Conservation (phyloP, 2,329 filamentous ascomycete species). For the Fusarium sp. region DNA sequence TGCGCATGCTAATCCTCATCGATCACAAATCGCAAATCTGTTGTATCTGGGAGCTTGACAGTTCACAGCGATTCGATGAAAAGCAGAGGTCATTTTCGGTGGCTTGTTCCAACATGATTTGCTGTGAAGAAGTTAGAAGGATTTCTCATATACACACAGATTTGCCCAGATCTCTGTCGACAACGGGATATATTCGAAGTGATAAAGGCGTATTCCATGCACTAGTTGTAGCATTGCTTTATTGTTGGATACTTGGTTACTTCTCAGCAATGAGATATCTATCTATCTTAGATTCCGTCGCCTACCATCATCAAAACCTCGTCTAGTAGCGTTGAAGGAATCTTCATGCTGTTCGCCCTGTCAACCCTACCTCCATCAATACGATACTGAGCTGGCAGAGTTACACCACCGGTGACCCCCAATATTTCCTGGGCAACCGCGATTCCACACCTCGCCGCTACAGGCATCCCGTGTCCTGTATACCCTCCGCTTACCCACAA, state of each 20-base stretch:
- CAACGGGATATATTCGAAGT: background rate
- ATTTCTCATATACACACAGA: conserved; percentile 1
- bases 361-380: conserved; percentile 52
- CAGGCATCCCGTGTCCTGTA: conserved; percentile 83
- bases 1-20: conserved; percentile 41
- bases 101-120: background rate
- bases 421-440: conserved; percentile 72
- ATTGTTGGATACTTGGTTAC: background rate
- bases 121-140: background rate
- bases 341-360: conserved; percentile 34
- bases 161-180: background rate
- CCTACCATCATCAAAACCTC: conserved; percentile 45
- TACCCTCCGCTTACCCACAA: conserved; percentile 75
- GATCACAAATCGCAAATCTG: background rate
- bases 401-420: conserved; percentile 54
- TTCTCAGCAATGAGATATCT: background rate
- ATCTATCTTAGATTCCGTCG: conserved; percentile 2
- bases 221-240: background rate
- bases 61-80: conserved; percentile 1
- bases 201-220: background rate
- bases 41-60: background rate
- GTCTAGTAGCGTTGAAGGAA: conserved; percentile 46
- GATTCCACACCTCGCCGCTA: conserved; percentile 74
- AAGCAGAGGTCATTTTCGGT: background rate
- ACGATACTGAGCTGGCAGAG: conserved; percentile 59